Base-by-base conservation (phyloP, 768 basidiomycete genomes). In the Boletus reticuloceps region DNA sequence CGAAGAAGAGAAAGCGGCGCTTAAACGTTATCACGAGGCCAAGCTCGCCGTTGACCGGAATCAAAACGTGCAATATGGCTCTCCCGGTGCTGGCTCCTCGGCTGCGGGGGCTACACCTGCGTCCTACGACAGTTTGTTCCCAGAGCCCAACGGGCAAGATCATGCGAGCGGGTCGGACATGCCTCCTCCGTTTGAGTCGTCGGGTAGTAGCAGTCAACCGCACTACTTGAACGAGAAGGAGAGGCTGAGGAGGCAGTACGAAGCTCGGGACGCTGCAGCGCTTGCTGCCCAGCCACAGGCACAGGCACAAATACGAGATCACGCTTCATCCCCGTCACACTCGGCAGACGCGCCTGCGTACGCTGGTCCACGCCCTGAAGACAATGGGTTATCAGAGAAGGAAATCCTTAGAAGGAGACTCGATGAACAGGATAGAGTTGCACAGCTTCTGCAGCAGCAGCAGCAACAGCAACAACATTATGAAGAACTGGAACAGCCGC, bases 1-100 rank as follows among this genome's bases (percentile, higher is more conserved):
- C 0, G 85, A 84, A 56, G 80, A 88, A 64, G 90, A 92, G 70
- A 91, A 91, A 65, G 86, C 81, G 4, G 85, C 85, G 22, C 64
- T 91, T 52, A 76, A 67, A 59, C 75, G 83, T 55, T 92, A 89
- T 64, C 77, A 86, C 31, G 82, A 88, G 48, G 89, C 89, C 0
- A 88, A 83, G 65, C 74, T 75, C 45, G 89, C 89, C 7, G 89
- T 90, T 16, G 82, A 82, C 41, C 78, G 82, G 19, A 81, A 76
- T 5, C 86, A 88, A 54, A 68, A 70, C 42, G 66, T 58, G 5
- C 68, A 71, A 50, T 69, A 62, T 25, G 64, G 16, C 50, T 62
- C 29, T 10, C 53, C 60, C 22, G 53, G 10, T 44, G 46, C 40
- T 20, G 56, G 64, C 45, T 63, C 55, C 6, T 62, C 64, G 13